Evolutionary conservation across 331 rosid genomes (phyloP), one percentile per base, ranked within the genome.

Genomic region (Malus hybrid): DNA sequence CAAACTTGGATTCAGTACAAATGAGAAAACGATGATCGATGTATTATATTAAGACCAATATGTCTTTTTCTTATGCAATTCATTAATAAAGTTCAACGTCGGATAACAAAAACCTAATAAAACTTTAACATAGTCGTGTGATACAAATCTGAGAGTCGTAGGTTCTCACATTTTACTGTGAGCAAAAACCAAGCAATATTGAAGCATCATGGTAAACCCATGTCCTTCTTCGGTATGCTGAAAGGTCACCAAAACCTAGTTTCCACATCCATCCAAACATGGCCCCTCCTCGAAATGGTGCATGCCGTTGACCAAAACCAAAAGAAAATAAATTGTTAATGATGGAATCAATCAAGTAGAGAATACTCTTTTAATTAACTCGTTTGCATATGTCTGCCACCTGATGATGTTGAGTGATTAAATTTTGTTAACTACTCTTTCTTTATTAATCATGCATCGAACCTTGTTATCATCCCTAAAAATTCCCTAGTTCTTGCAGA

Each of bases 161-260:
- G 14, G 29, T 57, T 8, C 62, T 56, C 22, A n/a, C 13, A 9
- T 56, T 55, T 15, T 50, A 50, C 3, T 3, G n/a, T 50, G n/a
- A 50, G 19, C 56, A 4, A 52, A 16, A 52, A 6, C 20, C 24
- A 56, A 7, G 62, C 10, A 56, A 56, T 1, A 9, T n/a, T 56
- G 62, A 56, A 19, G 62, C 27, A n/a, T 56, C 13, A n/a, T 29
- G 39, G 39, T 13, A 6, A 29, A 16, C 68, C 68, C 9, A 4
- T 7, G 12, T 15, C 11, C 32, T 1, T 27, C 39, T 60, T 73
- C 19, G 20, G 69, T 18, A 27, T 10, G 22, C 9, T 29, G 70
- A 73, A 73, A 29, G 77, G 77, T 44, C 77, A 31, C 16, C 52
- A 1, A 36, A 73, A 44, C 60, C 46, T 18, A 19, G 62, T 73